Conservation (phyloP, 495 filamentous ascomycete genomes). For the Penicillium coprophilum region DNA sequence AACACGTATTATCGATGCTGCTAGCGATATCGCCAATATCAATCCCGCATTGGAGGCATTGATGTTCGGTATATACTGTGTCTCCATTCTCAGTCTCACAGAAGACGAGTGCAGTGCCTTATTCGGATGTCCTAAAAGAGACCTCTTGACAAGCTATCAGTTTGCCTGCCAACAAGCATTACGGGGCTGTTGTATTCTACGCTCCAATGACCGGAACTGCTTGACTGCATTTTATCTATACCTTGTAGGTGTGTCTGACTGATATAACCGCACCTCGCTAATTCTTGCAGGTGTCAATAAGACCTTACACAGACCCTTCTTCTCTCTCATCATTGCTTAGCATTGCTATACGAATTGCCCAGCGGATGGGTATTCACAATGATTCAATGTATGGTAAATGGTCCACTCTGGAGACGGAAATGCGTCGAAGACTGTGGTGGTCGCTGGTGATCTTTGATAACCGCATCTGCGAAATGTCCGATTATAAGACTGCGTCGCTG, state of each 20-base stretch:
- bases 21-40: conserved; percentile 27
- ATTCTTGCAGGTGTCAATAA: neutral
- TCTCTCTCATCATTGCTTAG: conserved; percentile 50
- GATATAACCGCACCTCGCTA: neutral
- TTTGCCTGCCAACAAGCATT: neutral
- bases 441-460: conserved; percentile 65
- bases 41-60: conserved; percentile 57
- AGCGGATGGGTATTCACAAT: conserved; percentile 57
- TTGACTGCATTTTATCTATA: neutral
- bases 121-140: conserved; percentile 37
- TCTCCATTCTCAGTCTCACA: conserved; percentile 34
- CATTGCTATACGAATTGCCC: conserved; percentile 67
- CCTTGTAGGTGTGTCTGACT: neutral
- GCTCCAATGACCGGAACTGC: neutral
- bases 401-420: conserved; percentile 66
- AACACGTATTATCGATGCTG: conserved; percentile 28
- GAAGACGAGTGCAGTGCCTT: conserved; percentile 60
- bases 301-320: neutral
- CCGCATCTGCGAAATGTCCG: conserved; percentile 62
- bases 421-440: conserved; percentile 71
- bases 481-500: conserved; percentile 58
- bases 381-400: neutral
- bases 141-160: neutral
- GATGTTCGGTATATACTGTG: conserved; percentile 69
- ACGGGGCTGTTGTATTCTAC: neutral